These are phyloP conservation scores for Neopestalotiopsis sp. DNA, from an alignment of 2,329 filamentous ascomycete species.

Conservation along the genomic window DNA sequence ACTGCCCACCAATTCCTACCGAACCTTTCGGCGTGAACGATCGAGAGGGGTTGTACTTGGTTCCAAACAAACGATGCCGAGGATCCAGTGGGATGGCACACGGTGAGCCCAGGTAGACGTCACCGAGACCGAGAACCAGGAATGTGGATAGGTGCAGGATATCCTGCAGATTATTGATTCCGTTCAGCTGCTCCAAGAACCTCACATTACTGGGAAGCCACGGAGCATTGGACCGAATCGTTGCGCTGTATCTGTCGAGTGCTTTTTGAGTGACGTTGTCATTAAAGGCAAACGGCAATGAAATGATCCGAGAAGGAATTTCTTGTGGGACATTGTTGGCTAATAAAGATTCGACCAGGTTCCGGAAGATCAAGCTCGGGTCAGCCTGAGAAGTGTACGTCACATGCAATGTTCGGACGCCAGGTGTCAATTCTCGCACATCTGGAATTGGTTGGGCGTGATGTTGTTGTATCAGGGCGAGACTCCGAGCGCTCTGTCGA, in stretches of 20 bases:
- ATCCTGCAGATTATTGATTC: conserved; percentile 39
- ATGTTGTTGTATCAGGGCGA: conserved; percentile 20
- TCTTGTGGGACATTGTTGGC: conserved; percentile 34
- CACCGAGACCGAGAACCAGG: conserved; percentile 41
- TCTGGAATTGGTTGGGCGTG: conserved; percentile 16
- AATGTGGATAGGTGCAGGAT: conserved; percentile 38
- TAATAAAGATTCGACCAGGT: conserved; percentile 30
- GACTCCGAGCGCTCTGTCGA: conserved; percentile 22
- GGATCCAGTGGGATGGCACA: conserved; percentile 37
- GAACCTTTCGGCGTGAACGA: conserved; percentile 42
- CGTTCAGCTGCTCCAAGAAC: conserved; percentile 52
- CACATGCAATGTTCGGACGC: conserved; percentile 42
- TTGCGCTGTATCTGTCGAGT: conserved; percentile 51
- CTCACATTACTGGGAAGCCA: conserved; percentile 63
- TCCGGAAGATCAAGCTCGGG: conserved; percentile 23
- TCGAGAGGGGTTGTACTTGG: conserved; percentile 42
- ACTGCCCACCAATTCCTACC: conserved; percentile 42
- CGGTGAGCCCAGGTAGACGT: conserved; percentile 38
- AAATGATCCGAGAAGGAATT: too few relatives aligned
- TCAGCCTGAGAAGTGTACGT: conserved; percentile 26
- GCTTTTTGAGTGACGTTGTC: conserved; percentile 52
- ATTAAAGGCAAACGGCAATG: conserved; percentile 45
- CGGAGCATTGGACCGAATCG: too few relatives aligned
- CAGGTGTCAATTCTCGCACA: conserved; percentile 35
- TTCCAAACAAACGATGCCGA: conserved; percentile 27